These are phyloP conservation scores for Trypanosoma brucei DNA, from an alignment of 208 protist species.

Conservation along the genomic window DNA sequence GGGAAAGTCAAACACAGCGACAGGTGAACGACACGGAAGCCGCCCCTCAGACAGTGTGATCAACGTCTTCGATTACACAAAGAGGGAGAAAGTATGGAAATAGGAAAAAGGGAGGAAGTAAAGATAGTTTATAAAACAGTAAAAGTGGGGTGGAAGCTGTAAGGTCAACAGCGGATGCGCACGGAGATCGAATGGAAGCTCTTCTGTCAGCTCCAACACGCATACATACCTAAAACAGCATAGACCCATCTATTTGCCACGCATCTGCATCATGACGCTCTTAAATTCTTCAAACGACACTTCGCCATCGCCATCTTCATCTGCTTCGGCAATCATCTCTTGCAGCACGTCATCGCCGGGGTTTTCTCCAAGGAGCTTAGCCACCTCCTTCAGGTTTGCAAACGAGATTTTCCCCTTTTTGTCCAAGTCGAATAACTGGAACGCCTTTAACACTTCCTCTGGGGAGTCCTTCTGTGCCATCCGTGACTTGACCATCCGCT, in stretches of 20 bases:
- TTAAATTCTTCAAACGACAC: constrained; percentile 96
- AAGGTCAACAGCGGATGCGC: no score
- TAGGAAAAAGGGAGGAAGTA: no score
- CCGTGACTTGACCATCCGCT: constrained; percentile 86
- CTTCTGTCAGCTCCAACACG: background rate
- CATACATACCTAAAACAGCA: background rate
- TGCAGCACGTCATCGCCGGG: constrained; percentile 96
- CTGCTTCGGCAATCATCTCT: constrained; percentile 97
- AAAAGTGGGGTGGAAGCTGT: no score
- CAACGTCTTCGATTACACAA: no score
- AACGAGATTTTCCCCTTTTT: constrained; percentile 95
- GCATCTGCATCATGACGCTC: constrained; percentile 91
- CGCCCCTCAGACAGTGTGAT: no score
- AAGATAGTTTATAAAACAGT: no score
- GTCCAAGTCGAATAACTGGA: constrained; percentile 95
- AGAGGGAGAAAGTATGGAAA: no score
- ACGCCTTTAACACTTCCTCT: constrained; percentile 95
- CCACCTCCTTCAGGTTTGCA: constrained; percentile 95
- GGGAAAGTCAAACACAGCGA: no score
- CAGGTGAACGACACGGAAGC: no score
- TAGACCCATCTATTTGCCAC: constrained; percentile 60
- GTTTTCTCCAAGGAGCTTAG: constrained; percentile 94
- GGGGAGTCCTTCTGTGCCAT: constrained; percentile 91
- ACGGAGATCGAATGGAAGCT: no score
- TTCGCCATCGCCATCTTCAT: constrained; percentile 94